Evolutionary conservation across 2,329 filamentous ascomycete genomes (phyloP), one percentile per base, ranked within the genome.

Genomic region (Aurifilum marmelostoma): DNA sequence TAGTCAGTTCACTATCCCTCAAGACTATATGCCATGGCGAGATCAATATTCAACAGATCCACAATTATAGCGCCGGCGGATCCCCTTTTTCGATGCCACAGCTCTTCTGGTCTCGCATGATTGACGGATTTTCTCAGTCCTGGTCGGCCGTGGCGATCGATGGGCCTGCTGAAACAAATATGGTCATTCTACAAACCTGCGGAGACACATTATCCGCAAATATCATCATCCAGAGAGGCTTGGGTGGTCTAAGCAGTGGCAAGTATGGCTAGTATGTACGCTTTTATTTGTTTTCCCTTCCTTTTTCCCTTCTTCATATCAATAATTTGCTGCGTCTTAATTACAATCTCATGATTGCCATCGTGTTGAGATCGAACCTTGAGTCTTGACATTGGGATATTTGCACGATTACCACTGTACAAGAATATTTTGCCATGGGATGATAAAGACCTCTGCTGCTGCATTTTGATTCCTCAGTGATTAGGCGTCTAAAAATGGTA

Each of bases 81-180:
- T 21, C 34, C 37, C 59, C n/a, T 37, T 11, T 41, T n/a, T 34
- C 34, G 8, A 34, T 34, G 8, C 41, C 39, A 21, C 37, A 61
- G n/a, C 18, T 59, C 8, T 29, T n/a, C 29, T 8, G 41, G 39
- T 27, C 41, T n/a, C n/a, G 24, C 24, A 50, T 63, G 61, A 63
- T 47, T 63, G 61, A 63, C 41, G 61, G 61, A 63, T 50, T 34
- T 47, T 63, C 27, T 43, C 11, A 37, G 34, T 9, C 18, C 18
- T 32, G 24, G 16, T 43, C 5, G 41, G 14, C 24, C n/a, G 41
- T 39, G 32, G 39, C 60, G 59, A 37, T n/a, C 37, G 37, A 16
- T 29, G 39, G 11, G 24, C 24, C 29, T 32, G n/a, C 5, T 54
- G 52, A 54, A 54, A 54, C 52, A 54, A n/a, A 8, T n/a, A 7